Evolutionary conservation across 495 filamentous ascomycete genomes (phyloP).

Genomic region (Articulospora tetracladia): DNA sequence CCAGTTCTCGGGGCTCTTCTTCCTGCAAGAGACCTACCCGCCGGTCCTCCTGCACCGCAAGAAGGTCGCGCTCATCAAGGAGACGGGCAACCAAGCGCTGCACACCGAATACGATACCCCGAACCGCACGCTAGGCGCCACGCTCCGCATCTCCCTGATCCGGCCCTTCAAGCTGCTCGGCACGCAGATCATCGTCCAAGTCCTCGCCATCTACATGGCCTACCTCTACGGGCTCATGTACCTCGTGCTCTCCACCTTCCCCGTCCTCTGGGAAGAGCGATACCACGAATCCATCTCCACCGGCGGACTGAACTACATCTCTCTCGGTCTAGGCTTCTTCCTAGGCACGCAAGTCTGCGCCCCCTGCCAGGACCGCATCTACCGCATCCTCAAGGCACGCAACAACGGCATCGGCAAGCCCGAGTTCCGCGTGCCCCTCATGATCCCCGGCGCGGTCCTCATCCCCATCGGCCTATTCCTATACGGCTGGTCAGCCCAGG

Average conservation of each 20-base stretch:
- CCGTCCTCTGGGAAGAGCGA: slow-evolving; percentile 53
- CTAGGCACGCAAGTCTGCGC: slow-evolving; percentile 47
- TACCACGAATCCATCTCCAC: slow-evolving; percentile 61
- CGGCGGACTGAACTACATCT: slow-evolving; percentile 63
- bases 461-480: slow-evolving; percentile 63
- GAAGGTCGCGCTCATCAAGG: slow-evolving; percentile 52
- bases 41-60: slow-evolving; percentile 58
- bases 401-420: slow-evolving; percentile 57
- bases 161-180: slow-evolving; percentile 56
- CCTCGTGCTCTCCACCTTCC: slow-evolving; percentile 68
- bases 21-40: slow-evolving; percentile 67
- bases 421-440: slow-evolving; percentile 70
- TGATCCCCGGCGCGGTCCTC: slow-evolving; percentile 53
- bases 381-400: slow-evolving; percentile 54
- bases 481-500: slow-evolving; percentile 70
- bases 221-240: slow-evolving; percentile 78
- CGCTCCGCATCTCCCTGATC: slow-evolving; percentile 46
- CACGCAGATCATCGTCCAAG: slow-evolving; percentile 60
- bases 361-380: slow-evolving; percentile 58
- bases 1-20: slow-evolving; percentile 60
- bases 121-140: slow-evolving; percentile 38
- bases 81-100: slow-evolving; percentile 57
- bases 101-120: slow-evolving; percentile 60
- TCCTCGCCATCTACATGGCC: slow-evolving; percentile 59
- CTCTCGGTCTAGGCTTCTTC: slow-evolving; percentile 53